Conservation (phyloP, 2,329 filamentous ascomycete genomes). For the Chaetomium olivaceum region DNA sequence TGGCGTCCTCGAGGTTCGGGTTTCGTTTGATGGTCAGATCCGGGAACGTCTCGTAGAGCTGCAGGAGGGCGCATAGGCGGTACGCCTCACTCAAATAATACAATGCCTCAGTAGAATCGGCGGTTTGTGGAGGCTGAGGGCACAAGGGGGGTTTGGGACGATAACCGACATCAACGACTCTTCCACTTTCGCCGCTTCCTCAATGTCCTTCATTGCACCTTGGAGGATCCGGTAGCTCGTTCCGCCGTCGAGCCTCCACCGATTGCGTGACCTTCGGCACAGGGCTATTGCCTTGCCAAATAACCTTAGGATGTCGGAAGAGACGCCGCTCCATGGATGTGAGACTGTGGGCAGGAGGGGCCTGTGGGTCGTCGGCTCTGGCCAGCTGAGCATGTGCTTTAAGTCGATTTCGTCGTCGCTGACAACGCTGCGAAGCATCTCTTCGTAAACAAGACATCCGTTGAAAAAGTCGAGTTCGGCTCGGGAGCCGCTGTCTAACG, state of each 20-base stretch:
- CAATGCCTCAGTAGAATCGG: slow-evolving; percentile 19
- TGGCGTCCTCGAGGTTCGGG: slow-evolving; percentile 28
- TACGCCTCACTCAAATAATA: slow-evolving; percentile 33
- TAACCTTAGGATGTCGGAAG: slow-evolving; percentile 30
- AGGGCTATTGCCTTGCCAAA: slow-evolving; percentile 35
- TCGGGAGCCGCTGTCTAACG: slow-evolving; percentile 19
- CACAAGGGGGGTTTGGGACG: slow-evolving; percentile 12
- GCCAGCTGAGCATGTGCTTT: slow-evolving; percentile 35
- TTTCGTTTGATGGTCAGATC: slow-evolving; percentile 30
- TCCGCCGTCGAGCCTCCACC: slow-evolving; percentile 33
- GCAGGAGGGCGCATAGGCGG: slow-evolving; percentile 34
- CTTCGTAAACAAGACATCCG: slow-evolving; percentile 36
- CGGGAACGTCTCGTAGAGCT: slow-evolving; percentile 35
- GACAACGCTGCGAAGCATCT: slow-evolving; percentile 36
- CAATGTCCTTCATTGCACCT: slow-evolving; percentile 33
- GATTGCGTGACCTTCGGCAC: slow-evolving; percentile 33
- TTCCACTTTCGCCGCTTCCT: slow-evolving; percentile 32
- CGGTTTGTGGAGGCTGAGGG: slow-evolving; percentile 5
- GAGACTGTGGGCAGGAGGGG: slow-evolving; percentile 23
- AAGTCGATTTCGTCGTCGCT: slow-evolving; percentile 35
- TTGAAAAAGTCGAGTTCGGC: slow-evolving; percentile 35
- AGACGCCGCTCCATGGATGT: slow-evolving; percentile 34
- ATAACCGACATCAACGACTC: slow-evolving; percentile 29
- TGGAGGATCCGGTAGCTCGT: slow-evolving; percentile 32
- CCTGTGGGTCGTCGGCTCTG: slow-evolving; percentile 23